A percentile compares a stretch with the other conserved stretches of the same genome.
These are phyloP conservation scores for Polyporus arcularius DNA, from an alignment of 768 basidiomycete genomes.

Conservation along the genomic window DNA sequence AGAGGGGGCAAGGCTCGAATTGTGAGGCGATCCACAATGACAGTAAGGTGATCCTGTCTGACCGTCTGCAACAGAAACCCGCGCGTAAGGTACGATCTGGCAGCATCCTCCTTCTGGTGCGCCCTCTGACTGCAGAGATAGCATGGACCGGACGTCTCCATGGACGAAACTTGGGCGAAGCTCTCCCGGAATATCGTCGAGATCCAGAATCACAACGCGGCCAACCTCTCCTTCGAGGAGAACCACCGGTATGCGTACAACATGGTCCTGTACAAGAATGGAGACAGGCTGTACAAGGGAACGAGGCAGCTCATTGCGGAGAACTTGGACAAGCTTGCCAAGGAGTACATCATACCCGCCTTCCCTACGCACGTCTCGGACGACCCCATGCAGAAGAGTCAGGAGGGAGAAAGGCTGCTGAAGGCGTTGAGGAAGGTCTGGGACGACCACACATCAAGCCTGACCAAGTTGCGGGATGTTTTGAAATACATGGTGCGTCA, in stretches of 20 bases:
- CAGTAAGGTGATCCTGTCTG: constrained; percentile 20
- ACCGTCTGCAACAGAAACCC: constrained; percentile 39
- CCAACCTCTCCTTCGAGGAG: constrained; percentile 88
- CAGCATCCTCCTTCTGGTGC: neutral
- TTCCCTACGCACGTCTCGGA: constrained; percentile 74
- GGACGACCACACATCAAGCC: constrained; percentile 90
- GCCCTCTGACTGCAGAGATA: constrained; percentile 30
- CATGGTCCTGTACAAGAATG: constrained; percentile 86
- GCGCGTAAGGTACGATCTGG: constrained; percentile 44
- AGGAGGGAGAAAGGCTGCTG: constrained; percentile 84
- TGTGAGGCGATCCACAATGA: constrained; percentile 26
- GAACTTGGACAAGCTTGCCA: constrained; percentile 80
- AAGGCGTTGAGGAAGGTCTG: constrained; percentile 84
- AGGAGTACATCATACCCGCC: constrained; percentile 71
- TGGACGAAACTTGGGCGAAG: constrained; percentile 81
- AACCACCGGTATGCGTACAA: constrained; percentile 94
- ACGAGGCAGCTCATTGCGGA: constrained; percentile 76
- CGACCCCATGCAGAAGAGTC: constrained; percentile 73
- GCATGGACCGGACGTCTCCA: constrained; percentile 76
- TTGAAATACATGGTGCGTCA: constrained; percentile 89
- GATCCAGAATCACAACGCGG: constrained; percentile 93
- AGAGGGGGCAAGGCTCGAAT: constrained; percentile 45
- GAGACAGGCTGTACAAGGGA: constrained; percentile 85
- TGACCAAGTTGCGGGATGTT: constrained; percentile 86
- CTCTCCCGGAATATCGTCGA: constrained; percentile 86